Percentiles rank a stretch among this genome's conserved stretches.
phyloP scores from a whole-genome alignment of 345 rosid genomes.

The Eucalyptus coolabah region DNA sequence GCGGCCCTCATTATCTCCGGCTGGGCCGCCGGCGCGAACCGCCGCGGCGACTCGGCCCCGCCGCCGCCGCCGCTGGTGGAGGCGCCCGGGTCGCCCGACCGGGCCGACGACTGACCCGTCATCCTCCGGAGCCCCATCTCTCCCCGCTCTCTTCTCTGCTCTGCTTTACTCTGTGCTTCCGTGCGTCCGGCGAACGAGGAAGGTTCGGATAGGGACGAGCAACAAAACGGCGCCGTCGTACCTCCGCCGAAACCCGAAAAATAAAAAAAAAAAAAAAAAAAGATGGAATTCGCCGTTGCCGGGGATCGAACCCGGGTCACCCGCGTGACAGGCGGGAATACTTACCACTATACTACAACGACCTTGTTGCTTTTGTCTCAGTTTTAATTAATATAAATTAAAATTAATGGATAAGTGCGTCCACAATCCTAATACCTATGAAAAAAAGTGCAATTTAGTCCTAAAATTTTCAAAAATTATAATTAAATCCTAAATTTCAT shows the following conservation, averaged over 20 bases:
- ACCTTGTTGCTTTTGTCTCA: neutral
- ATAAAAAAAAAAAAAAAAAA: accelerated
- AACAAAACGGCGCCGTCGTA: neutral
- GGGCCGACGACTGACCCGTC: neutral
- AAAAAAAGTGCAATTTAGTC: too few relatives aligned
- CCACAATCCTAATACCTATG: accelerated
- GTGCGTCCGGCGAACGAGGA: neutral
- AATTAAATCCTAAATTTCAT: accelerated
- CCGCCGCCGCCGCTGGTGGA: neutral
- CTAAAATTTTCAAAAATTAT: accelerated
- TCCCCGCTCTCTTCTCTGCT: neutral
- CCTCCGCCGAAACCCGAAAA: accelerated
- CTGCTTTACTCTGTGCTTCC: neutral
- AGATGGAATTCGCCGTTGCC: slow-evolving; percentile 36
- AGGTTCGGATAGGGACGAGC: neutral
- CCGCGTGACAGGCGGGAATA: slow-evolving; percentile 97
- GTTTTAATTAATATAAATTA: accelerated
- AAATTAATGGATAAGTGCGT: accelerated
- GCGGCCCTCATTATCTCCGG: slow-evolving; percentile 97
- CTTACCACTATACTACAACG: slow-evolving; percentile 96
- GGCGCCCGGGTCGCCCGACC: neutral
- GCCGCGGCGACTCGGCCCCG: slow-evolving; percentile 10
- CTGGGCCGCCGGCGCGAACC: slow-evolving; percentile 69
- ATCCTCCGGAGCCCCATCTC: neutral
- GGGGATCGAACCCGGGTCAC: slow-evolving; percentile 98